Conservation (phyloP, 1,139 yeast genomes). For the Nakaseomyces glabratus region DNA sequence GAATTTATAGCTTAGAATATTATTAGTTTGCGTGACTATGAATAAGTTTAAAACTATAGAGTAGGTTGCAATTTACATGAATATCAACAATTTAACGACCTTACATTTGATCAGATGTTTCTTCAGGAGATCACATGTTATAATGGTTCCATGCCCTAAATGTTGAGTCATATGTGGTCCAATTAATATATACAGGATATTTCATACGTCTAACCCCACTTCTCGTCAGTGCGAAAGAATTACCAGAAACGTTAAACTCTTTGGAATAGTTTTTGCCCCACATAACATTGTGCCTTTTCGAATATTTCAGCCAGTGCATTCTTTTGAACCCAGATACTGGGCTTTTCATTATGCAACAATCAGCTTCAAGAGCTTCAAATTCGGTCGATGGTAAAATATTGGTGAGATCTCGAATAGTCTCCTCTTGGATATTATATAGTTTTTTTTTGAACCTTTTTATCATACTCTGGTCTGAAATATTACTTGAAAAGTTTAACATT, state of each 20-base stretch:
- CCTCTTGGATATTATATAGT: conserved; percentile 13
- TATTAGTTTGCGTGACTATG: no score
- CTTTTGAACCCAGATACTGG: conserved; percentile 28
- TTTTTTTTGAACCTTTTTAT: conserved; percentile 15
- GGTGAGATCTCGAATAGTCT: conserved; percentile 13
- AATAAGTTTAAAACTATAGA: no score
- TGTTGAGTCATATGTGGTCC: conserved; percentile 19
- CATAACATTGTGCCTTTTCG: conserved; percentile 18
- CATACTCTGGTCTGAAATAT: conserved; percentile 11
- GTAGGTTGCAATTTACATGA: no score
- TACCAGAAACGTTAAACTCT: conserved; percentile 17
- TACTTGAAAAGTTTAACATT: conserved; percentile 14
- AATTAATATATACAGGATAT: conserved; percentile 22
- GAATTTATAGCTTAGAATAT: no score
- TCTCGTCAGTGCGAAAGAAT: conserved; percentile 18
- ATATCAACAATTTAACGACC: no score
- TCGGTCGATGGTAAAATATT: conserved; percentile 21
- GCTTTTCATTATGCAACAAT: conserved; percentile 21
- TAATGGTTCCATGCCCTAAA: conserved; percentile 25
- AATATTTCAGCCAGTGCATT: conserved; percentile 25
- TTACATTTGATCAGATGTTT: neutral
- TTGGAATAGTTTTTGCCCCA: conserved; percentile 21
- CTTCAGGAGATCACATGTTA: conserved; percentile 30
- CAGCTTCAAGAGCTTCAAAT: conserved; percentile 18
- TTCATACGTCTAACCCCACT: conserved; percentile 24